Conservation (phyloP, 2,329 filamentous ascomycete species). For the Fusarium odoratissimum region DNA sequence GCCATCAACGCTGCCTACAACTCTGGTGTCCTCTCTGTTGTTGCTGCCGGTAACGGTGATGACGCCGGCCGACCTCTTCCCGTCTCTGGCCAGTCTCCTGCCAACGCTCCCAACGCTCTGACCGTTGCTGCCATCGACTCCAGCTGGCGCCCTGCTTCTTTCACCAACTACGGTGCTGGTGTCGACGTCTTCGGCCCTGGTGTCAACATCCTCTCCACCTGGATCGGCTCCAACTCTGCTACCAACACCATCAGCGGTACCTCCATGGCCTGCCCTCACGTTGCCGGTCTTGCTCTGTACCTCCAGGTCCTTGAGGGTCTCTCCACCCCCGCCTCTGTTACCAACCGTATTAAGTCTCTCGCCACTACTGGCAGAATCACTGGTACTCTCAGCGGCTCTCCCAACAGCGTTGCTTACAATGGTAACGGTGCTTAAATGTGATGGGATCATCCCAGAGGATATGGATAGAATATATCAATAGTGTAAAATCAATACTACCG, state of each 20-base stretch:
- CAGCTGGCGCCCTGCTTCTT: slow-evolving; percentile 54
- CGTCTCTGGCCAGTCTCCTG: slow-evolving; percentile 58
- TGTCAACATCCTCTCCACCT: slow-evolving; percentile 54
- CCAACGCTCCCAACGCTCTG: slow-evolving; percentile 57
- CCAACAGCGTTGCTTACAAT: slow-evolving; percentile 62
- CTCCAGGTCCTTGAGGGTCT: slow-evolving; percentile 58
- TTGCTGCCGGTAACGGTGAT: slow-evolving; percentile 60
- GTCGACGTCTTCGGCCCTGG: slow-evolving; percentile 59
- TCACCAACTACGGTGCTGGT: slow-evolving; percentile 61
- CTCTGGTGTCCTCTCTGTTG: slow-evolving; percentile 56
- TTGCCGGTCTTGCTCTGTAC: slow-evolving; percentile 56
- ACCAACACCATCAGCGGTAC: slow-evolving; percentile 56
- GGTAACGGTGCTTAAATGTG: slow-evolving; percentile 46
- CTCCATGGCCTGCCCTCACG: slow-evolving; percentile 56
- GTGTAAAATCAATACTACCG: not conserved
- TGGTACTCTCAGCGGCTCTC: slow-evolving; percentile 52
- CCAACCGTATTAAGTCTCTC: slow-evolving; percentile 56
- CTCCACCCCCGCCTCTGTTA: slow-evolving; percentile 57
- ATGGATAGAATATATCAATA: not conserved
- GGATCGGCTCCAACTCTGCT: slow-evolving; percentile 51
- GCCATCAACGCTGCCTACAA: slow-evolving; percentile 56
- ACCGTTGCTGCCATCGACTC: slow-evolving; percentile 61
- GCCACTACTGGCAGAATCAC: slow-evolving; percentile 54
- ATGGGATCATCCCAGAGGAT: not conserved
- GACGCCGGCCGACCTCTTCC: slow-evolving; percentile 44